Evolutionary conservation across 768 basidiomycete species (phyloP).

Genomic region (Mycena latifolia): DNA sequence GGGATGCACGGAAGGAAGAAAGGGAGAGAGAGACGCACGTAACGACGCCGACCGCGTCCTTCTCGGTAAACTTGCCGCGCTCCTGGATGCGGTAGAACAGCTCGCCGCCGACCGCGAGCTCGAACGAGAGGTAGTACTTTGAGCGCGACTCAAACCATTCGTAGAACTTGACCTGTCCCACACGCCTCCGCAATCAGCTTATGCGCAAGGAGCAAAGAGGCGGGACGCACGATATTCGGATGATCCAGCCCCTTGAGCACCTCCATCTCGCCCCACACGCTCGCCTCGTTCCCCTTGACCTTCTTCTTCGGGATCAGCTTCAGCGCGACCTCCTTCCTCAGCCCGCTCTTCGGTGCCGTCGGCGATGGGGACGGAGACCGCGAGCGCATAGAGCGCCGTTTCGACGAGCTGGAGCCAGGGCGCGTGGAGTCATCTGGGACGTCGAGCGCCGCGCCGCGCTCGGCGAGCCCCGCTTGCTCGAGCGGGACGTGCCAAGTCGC

Average conservation of each 20-base stretch:
- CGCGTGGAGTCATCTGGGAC: constrained; percentile 29
- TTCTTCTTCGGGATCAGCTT: constrained; percentile 97
- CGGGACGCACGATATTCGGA: constrained; percentile 82
- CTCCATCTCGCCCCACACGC: constrained; percentile 95
- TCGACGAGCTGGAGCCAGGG: too few relatives aligned
- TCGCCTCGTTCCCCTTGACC: constrained; percentile 90
- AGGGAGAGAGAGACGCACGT: constrained; percentile 56
- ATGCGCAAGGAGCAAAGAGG: constrained; percentile 5
- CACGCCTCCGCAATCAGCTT: constrained; percentile 6
- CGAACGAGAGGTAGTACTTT: constrained; percentile 96
- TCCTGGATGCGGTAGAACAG: constrained; percentile 90
- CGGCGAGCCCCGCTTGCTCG: constrained; percentile 67
- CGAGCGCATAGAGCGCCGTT: constrained; percentile 10
- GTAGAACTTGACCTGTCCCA: constrained; percentile 89
- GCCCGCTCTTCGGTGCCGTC: constrained; percentile 37
- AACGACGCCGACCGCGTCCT: constrained; percentile 85
- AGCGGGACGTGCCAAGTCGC: constrained; percentile 85
- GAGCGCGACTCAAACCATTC: constrained; percentile 96
- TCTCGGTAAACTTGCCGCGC: constrained; percentile 93
- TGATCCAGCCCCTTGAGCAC: constrained; percentile 92
- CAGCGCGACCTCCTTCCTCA: constrained; percentile 81
- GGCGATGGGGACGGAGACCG: constrained; percentile 42
- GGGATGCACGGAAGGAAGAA: background rate
- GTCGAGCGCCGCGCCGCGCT: constrained; percentile 67
- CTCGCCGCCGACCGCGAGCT: constrained; percentile 95